phyloP scores from a whole-genome alignment of 192 early-diverging fungal genomes.

The Diversispora epigaea region DNA sequence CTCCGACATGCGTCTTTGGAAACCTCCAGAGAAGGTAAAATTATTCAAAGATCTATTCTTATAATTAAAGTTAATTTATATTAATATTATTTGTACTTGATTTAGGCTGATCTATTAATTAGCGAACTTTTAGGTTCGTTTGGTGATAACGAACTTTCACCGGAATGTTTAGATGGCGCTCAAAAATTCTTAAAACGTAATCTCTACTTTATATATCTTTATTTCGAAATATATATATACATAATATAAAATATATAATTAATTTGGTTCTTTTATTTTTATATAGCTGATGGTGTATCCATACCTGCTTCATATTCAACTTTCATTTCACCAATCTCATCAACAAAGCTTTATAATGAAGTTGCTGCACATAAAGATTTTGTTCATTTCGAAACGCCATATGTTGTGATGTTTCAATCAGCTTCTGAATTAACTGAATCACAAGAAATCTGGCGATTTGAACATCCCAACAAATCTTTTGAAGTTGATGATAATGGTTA shows the following conservation, averaged over 20 bases:
- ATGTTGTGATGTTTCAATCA: constrained; percentile 94
- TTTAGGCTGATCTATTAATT: constrained; percentile 84
- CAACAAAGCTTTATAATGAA: constrained; percentile 76
- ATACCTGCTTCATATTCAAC: constrained; percentile 87
- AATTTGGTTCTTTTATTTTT: not conserved
- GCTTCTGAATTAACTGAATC: constrained; percentile 68
- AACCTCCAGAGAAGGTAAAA: constrained; percentile 60
- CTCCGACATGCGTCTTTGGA: constrained; percentile 89
- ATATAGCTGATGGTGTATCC: constrained; percentile 73
- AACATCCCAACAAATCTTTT: constrained; percentile 65
- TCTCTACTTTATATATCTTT: not conserved
- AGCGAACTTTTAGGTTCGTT: constrained; percentile 96
- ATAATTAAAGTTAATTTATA: not conserved
- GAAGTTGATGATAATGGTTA: constrained; percentile 41
- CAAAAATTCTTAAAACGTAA: constrained; percentile 71
- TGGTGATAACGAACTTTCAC: constrained; percentile 99
- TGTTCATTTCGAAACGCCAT: constrained; percentile 84
- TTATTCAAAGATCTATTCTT: not conserved
- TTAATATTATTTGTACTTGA: not conserved
- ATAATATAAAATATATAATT: constrained; percentile 7
- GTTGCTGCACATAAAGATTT: constrained; percentile 67
- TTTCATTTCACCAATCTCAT: constrained; percentile 85
- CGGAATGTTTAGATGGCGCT: constrained; percentile 95
- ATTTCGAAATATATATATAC: not conserved
- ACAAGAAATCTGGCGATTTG: constrained; percentile 76